Conservation (phyloP, 2,329 filamentous ascomycete genomes). For the Neospermospora avenae region DNA sequence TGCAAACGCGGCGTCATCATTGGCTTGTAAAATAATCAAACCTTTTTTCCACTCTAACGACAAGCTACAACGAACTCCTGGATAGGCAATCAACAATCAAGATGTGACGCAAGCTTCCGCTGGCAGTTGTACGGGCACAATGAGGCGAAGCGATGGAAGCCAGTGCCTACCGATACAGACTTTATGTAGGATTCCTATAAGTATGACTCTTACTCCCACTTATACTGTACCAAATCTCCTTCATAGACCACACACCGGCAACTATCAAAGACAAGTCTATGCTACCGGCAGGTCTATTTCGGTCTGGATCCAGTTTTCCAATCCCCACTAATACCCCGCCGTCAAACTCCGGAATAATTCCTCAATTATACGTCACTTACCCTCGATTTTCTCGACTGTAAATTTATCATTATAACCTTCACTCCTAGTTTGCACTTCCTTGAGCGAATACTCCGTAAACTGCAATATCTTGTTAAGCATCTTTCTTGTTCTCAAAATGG, state of each 20-base stretch:
- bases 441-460: not conserved
- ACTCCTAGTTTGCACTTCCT: not conserved
- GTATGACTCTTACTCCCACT: not conserved
- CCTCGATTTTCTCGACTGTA: not conserved
- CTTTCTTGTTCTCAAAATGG: slow-evolving; percentile 13
- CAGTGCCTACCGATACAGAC: not conserved
- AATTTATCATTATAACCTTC: not conserved
- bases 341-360: slow-evolving; percentile 3
- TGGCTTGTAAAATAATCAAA: not conserved
- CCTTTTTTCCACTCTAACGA: not conserved
- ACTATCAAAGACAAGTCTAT: not conserved
- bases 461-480: not conserved
- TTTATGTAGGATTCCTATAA: not conserved
- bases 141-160: not conserved
- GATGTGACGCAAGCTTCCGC: not conserved
- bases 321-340: slow-evolving; percentile 15
- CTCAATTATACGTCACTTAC: not conserved
- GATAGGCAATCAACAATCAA: not conserved
- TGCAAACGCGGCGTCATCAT: not conserved
- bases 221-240: not conserved
- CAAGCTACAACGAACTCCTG: not conserved
- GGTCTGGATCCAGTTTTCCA: not conserved
- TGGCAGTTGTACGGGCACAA: not conserved
- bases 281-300: not conserved
- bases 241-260: not conserved